Evolutionary conservation across 805 yeast species (phyloP).

Genomic region (Limtongia smithiae): DNA sequence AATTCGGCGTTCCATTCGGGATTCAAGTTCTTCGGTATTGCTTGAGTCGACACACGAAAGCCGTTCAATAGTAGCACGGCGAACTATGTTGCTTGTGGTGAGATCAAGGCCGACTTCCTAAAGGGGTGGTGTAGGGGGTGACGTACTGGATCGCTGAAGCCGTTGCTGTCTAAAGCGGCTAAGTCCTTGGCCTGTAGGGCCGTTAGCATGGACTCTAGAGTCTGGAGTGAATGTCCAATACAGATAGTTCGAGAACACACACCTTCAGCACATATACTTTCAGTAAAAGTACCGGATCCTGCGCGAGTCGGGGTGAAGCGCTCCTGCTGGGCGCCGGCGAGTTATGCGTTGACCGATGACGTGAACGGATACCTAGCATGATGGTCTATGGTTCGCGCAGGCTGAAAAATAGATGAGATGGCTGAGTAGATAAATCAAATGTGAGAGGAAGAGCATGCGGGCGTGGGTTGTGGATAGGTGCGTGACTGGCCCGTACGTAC

Average conservation of each 20-base stretch:
- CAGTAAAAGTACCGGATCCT: not conserved
- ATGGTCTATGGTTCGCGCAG: no score
- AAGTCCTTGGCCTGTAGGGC: slow-evolving; percentile 25
- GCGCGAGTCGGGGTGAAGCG: not conserved
- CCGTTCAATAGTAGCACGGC: slow-evolving; percentile 33
- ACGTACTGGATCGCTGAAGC: slow-evolving; percentile 27
- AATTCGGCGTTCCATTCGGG: slow-evolving; percentile 76
- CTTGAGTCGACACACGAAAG: slow-evolving; percentile 44
- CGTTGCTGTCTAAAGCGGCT: slow-evolving; percentile 22
- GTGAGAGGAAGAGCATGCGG: no score
- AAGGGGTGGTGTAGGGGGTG: no score
- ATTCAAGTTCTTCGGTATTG: slow-evolving; percentile 61
- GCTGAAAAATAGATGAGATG: no score
- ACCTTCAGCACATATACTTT: not conserved
- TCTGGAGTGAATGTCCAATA: no score
- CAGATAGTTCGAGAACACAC: not conserved
- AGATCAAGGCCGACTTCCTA: no score
- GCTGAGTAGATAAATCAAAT: not conserved
- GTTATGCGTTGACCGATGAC: not conserved
- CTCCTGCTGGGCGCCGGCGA: slow-evolving; percentile 1
- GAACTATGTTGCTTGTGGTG: slow-evolving; percentile 15
- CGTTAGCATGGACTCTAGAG: not conserved
- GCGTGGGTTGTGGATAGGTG: no score
- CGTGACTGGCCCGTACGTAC: no score
- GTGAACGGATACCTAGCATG: not conserved